phyloP scores from a whole-genome alignment of 192 early-diverging fungal genomes.

The Piromyces finnis region DNA sequence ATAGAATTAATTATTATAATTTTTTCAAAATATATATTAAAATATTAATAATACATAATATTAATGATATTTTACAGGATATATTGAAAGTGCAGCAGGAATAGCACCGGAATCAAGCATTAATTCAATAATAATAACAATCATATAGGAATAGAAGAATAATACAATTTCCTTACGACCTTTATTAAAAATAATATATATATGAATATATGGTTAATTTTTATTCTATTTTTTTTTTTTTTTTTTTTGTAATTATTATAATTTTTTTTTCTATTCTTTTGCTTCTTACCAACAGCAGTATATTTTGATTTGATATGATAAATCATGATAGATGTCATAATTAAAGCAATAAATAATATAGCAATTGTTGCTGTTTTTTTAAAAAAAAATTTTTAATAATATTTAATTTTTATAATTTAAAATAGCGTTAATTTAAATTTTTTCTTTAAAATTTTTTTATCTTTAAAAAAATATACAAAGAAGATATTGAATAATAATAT shows the following conservation, averaged over 20 bases:
- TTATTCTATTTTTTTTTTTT: neutral
- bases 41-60: too few species aligned
- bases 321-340: conserved; percentile 98
- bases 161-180: conserved; percentile 96
- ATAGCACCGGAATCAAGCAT: conserved; percentile 84
- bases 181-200: too few species aligned
- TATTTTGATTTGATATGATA: conserved; percentile 94
- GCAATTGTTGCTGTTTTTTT: conserved; percentile 58
- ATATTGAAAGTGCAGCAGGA: conserved; percentile 54
- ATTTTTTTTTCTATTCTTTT: too few species aligned
- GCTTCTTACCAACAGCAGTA: conserved; percentile 85
- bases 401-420: too few species aligned
- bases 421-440: too few species aligned
- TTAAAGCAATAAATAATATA: conserved; percentile 75
- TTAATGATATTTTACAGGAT: conserved; percentile 30
- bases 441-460: too few species aligned
- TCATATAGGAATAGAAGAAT: conserved; percentile 94
- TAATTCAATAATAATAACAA: conserved; percentile 73
- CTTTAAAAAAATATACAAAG: too few species aligned
- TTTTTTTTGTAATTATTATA: too few species aligned
- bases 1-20: too few species aligned
- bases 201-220: neutral
- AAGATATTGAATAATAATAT: too few species aligned
- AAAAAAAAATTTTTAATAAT: too few species aligned
- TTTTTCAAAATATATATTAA: too few species aligned